Evolutionary conservation across 768 basidiomycete species (phyloP).

Genomic region (Mycena haematopus): DNA sequence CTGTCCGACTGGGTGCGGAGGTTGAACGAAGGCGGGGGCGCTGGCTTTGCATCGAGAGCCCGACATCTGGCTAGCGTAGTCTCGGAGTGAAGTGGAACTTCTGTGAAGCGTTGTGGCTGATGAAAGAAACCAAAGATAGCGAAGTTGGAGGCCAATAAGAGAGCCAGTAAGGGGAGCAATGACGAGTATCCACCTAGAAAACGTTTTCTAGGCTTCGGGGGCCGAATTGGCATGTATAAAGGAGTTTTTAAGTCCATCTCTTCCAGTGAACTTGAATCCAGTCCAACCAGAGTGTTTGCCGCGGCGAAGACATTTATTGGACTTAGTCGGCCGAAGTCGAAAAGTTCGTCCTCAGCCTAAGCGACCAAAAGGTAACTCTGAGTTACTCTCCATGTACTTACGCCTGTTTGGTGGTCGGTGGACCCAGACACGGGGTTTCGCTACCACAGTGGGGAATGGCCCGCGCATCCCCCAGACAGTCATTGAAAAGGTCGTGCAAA

Average conservation of each 20-base stretch:
- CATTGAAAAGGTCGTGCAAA: conserved; percentile 98
- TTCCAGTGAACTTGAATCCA: not conserved
- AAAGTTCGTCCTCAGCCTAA: not conserved
- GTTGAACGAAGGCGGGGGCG: conserved; percentile 51
- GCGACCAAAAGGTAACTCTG: too few relatives aligned
- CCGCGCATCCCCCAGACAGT: conserved; percentile 75
- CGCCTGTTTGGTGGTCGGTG: conserved; percentile 21
- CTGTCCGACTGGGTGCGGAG: conserved; percentile 60
- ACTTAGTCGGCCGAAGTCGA: not conserved
- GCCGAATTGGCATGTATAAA: not conserved
- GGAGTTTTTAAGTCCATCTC: not conserved
- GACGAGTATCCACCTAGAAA: not conserved
- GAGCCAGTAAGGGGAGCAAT: conserved; percentile 12
- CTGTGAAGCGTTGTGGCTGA: conserved; percentile 2
- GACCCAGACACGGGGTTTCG: conserved; percentile 33
- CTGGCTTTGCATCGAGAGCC: conserved; percentile 51
- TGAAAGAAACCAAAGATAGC: conserved; percentile 10
- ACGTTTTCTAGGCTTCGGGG: not conserved
- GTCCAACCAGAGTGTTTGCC: not conserved
- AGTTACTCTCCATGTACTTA: conserved; percentile 4
- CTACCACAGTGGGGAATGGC: conserved; percentile 34
- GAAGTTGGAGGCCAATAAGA: conserved; percentile 19
- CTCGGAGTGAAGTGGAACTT: conserved; percentile 40
- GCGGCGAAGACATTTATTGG: too few relatives aligned
- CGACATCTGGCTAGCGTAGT: conserved; percentile 60